Evolutionary conservation across 345 rosid genomes (phyloP).

Genomic region (Citrus medica): DNA sequence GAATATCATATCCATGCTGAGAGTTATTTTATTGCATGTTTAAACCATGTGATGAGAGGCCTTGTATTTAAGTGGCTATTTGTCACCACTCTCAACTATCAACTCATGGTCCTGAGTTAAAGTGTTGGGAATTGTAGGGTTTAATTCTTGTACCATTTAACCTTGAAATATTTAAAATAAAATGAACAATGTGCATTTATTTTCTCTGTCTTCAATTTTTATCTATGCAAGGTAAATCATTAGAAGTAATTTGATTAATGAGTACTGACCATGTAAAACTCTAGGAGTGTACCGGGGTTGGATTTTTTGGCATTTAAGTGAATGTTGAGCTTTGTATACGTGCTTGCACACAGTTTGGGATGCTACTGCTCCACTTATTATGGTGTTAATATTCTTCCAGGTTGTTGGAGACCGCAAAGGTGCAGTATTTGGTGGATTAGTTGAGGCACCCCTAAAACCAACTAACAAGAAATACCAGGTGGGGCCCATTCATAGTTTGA

Average conservation of each 20-base stretch:
- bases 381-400: conserved; percentile 32
- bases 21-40: not conserved
- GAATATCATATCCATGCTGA: not conserved
- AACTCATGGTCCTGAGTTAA: not conserved
- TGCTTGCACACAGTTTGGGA: not conserved
- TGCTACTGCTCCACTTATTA: not conserved
- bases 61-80: not conserved
- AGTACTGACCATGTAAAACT: not conserved
- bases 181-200: not conserved
- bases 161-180: not conserved
- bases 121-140: not conserved
- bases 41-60: not conserved
- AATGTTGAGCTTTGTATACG: not conserved
- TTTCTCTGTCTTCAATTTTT: not conserved
- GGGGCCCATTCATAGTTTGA: conserved; percentile 1
- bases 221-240: not conserved
- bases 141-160: not conserved
- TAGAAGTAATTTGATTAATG: not conserved
- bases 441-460: conserved; percentile 87
- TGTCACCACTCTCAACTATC: not conserved
- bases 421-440: conserved; percentile 92
- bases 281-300: not conserved
- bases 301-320: not conserved
- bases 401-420: conserved; percentile 91
- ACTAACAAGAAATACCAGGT: conserved; percentile 90